These are phyloP conservation scores for Dioscorea cayenensis DNA, from an alignment of 116 monocot genomes.

Conservation along the genomic window DNA sequence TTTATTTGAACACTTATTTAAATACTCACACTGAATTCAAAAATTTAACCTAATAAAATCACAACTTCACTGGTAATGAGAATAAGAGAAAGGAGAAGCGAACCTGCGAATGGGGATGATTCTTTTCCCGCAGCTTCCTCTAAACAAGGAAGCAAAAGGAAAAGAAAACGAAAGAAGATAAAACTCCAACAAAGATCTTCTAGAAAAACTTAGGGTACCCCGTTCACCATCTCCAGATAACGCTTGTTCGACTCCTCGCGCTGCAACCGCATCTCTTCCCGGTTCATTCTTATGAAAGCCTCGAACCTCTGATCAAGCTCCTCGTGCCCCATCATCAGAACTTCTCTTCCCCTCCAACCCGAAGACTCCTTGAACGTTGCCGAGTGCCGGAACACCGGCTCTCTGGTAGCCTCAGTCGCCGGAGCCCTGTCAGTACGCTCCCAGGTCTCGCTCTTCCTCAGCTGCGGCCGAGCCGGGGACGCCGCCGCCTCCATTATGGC, in stretches of 20 bases:
- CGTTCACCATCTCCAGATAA: neutral
- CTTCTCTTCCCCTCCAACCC: neutral
- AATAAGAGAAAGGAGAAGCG: neutral
- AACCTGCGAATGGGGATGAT: neutral
- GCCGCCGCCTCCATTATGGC: constrained; percentile 27
- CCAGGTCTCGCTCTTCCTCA: constrained; percentile 26
- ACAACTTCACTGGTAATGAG: neutral
- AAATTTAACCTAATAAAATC: too few species aligned
- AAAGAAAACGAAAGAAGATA: neutral
- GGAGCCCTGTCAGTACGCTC: neutral
- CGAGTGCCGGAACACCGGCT: constrained; percentile 19
- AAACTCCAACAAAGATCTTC: neutral
- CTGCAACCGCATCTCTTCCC: constrained; percentile 25
- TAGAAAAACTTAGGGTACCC: neutral
- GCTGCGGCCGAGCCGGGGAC: constrained; percentile 1
- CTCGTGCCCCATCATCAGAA: neutral
- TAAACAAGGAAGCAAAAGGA: neutral
- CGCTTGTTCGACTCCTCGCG: constrained; percentile 28
- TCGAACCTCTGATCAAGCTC: constrained; percentile 30
- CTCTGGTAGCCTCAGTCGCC: neutral
- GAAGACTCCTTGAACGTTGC: constrained; percentile 17
- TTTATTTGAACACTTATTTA: too few species aligned
- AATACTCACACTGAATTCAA: too few species aligned
- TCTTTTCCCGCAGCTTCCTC: neutral
- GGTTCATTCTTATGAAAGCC: constrained; percentile 34